Evolutionary conservation across 176 grass and related monocot genomes (phyloP).

Genomic region (Oryza longistaminata): DNA sequence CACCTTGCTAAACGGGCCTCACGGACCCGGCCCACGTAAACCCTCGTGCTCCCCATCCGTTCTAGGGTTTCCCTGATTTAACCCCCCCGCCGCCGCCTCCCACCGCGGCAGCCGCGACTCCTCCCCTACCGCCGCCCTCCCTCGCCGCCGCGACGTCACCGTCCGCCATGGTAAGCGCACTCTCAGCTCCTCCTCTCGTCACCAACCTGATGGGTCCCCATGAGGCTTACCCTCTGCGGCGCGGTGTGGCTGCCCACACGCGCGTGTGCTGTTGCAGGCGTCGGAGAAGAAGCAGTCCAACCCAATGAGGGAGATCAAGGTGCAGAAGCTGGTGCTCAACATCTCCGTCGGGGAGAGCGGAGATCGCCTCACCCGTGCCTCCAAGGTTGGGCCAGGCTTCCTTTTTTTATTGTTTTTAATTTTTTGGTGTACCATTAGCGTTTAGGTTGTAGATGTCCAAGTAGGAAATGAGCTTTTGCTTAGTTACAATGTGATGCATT

Average conservation of each 20-base stretch:
- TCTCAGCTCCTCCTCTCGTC: not conserved
- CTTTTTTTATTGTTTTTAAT: not conserved
- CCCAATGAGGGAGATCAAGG: conserved; percentile 76
- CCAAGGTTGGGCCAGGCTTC: conserved; percentile 34
- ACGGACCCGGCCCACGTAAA: not conserved
- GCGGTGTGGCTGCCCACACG: not conserved
- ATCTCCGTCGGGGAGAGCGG: conserved; percentile 78
- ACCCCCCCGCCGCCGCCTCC: conserved; percentile 18
- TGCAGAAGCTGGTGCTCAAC: conserved; percentile 62
- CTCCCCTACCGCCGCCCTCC: not conserved
- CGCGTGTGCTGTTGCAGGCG: conserved; percentile 18
- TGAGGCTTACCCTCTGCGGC: not conserved
- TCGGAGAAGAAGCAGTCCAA: conserved; percentile 64
- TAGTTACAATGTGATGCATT: not conserved
- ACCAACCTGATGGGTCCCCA: not conserved
- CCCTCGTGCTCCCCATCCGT: not conserved
- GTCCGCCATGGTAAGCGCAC: conserved; percentile 34
- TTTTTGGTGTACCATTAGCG: not conserved
- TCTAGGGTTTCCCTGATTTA: conserved; percentile 40
- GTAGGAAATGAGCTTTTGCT: not conserved
- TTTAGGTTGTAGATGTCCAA: not conserved
- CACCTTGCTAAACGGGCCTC: not conserved
- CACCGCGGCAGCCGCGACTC: not conserved
- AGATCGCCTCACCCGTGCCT: conserved; percentile 61
- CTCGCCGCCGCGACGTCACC: not conserved